Evolutionary conservation across 2,329 filamentous ascomycete species (phyloP).

Genomic region (Nannizzia gypsea): DNA sequence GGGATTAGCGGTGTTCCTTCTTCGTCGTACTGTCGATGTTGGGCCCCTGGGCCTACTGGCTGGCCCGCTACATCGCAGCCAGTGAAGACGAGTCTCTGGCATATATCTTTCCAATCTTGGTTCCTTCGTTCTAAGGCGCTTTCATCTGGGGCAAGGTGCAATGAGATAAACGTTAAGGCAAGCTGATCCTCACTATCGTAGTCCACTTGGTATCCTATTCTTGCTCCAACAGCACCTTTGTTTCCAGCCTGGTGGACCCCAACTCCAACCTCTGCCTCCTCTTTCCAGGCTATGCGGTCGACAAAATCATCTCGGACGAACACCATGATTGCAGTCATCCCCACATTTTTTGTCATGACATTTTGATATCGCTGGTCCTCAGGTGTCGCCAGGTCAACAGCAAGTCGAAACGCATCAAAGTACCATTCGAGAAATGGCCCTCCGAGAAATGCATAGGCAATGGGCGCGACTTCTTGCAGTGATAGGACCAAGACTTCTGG

Average conservation of each 20-base stretch:
- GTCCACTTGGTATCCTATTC: conserved; percentile 48
- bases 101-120: conserved; percentile 76
- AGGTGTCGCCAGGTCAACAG: conserved; percentile 53
- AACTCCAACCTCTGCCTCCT: conserved; percentile 72
- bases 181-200: conserved; percentile 36
- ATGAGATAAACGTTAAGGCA: conserved; percentile 72
- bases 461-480: conserved; percentile 80
- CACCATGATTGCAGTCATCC: conserved; percentile 81
- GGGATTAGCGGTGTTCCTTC: conserved; percentile 23
- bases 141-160: conserved; percentile 84
- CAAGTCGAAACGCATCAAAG: conserved; percentile 57
- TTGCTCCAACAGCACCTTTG: conserved; percentile 78
- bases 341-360: conserved; percentile 60
- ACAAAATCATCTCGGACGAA: conserved; percentile 56
- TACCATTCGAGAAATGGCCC: conserved; percentile 68
- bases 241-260: conserved; percentile 85
- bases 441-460: conserved; percentile 75
- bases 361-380: conserved; percentile 50
- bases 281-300: conserved; percentile 50
- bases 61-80: conserved; percentile 28
- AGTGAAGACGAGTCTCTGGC: conserved; percentile 65
- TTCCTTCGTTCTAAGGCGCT: conserved; percentile 64
- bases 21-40: conserved; percentile 19
- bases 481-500: conserved; percentile 56
- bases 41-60: conserved; percentile 11